Percentiles rank a stretch among this genome's conserved stretches.
Conservation (phyloP, 345 rosid species). For the Brassica incana region DNA sequence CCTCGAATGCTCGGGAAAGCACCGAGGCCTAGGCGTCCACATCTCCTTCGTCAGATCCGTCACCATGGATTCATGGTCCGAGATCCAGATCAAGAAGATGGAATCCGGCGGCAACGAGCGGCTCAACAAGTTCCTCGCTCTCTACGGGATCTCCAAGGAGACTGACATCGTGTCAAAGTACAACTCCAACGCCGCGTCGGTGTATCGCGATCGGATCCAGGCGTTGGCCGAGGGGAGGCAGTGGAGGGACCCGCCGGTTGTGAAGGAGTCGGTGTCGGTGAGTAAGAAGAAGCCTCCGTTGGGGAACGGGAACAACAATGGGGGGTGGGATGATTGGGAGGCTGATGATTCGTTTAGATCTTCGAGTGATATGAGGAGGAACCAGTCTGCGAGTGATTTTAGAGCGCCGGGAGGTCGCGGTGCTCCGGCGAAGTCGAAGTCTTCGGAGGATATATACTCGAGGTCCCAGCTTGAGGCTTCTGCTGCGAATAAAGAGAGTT, state of each 20-base stretch:
- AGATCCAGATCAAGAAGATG: constrained; percentile 98
- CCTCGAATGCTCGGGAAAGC: constrained; percentile 98
- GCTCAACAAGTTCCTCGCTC: constrained; percentile 68
- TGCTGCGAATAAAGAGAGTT: constrained; percentile 76
- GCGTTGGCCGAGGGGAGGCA: constrained; percentile 78
- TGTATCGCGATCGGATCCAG: constrained; percentile 85
- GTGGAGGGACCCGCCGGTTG: constrained; percentile 87
- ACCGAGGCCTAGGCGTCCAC: constrained; percentile 97
- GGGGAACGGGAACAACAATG: constrained; percentile 41
- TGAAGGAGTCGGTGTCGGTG: constrained; percentile 53
- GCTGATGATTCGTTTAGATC: constrained; percentile 65
- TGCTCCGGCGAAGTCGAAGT: constrained; percentile 61
- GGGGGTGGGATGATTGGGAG: constrained; percentile 96
- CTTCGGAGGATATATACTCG: constrained; percentile 81
- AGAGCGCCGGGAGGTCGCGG: constrained; percentile 49
- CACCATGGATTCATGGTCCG: constrained; percentile 99
- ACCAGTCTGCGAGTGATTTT: constrained; percentile 75
- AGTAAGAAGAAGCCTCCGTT: constrained; percentile 57
- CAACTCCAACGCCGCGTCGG: constrained; percentile 74
- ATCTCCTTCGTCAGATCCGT: constrained; percentile 99
- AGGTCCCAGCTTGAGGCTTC: constrained; percentile 81
- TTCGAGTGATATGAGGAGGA: constrained; percentile 67
- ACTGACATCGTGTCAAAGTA: constrained; percentile 81
- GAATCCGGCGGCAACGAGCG: constrained; percentile 88
- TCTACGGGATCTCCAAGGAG: constrained; percentile 71